Evolutionary conservation across 2,329 filamentous ascomycete genomes (phyloP), one percentile per base, ranked within the genome.

Genomic region (Cadophora sp.): DNA sequence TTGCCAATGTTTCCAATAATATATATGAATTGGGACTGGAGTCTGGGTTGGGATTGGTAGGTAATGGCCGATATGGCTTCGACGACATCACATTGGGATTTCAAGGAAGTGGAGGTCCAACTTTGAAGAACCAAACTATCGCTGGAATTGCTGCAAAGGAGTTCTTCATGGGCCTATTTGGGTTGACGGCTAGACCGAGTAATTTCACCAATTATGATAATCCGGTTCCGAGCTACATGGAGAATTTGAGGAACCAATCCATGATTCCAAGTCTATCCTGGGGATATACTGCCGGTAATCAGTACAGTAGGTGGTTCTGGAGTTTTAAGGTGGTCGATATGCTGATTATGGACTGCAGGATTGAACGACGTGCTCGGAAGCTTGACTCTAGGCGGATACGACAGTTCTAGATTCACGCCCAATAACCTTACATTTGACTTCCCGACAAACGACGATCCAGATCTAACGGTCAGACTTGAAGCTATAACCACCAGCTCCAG

Each of bases 251-350:
- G 66, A 76, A 77, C 8, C 69, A 79, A 27, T 72, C 73, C 0
- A 67, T 74, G 29, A 80, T 80, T n/a, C 79, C 79, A 7, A 81
- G 79, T 62, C 65, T 78, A 14, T 80, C 77, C 65, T 81, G 79
- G 79, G 80, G 77, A 55, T 81, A 81, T 66, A 81, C 80, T 5
- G 79, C 80, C 8, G 80, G 80, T 1, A 79, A 79, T 19, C 76
- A 75, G 62, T 81, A 81, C 61, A 77, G 80, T 79, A 69, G 71
- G 78, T 27, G 9, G 9, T 22, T 24, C 4, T 11, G 24, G 43
- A 24, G 3, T 4, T 29, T 2, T 26, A 2, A 12, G 2, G 27
- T n/a, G 14, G 16, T 5, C 19, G 22, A 26, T 4, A n/a, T 24
- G n/a, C 37, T 59, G 77, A 19, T 79, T 79, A n/a, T 66, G 9